Conservation (phyloP, 23 red algal genomes). For the Gracilaria caudata region DNA sequence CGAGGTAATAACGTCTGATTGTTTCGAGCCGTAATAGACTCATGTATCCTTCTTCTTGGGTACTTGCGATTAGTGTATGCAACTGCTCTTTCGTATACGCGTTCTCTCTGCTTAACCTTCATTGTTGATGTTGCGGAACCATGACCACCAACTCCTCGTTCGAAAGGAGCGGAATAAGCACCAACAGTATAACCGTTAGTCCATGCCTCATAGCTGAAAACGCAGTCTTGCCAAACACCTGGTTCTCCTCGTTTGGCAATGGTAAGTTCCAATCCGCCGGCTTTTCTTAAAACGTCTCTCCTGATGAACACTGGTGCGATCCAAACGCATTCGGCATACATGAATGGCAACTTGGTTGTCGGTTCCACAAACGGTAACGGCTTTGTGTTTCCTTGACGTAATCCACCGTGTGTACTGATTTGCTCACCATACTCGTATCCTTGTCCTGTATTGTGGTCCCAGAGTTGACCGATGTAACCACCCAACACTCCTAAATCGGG, state of each 20-base stretch:
- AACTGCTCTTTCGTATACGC: conserved; percentile 67
- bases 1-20: conserved; percentile 42
- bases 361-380: conserved; percentile 54
- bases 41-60: conserved; percentile 49
- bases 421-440: conserved; percentile 74
- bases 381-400: conserved; percentile 55
- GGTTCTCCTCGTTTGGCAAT: conserved; percentile 71
- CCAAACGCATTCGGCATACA: conserved; percentile 85
- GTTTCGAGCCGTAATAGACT: conserved; percentile 46
- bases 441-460: conserved; percentile 53
- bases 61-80: conserved; percentile 69
- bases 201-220: conserved; percentile 79
- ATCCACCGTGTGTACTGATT: conserved; percentile 60
- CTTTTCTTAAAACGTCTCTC: conserved; percentile 31
- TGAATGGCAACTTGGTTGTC: conserved; percentile 70
- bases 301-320: conserved; percentile 73
- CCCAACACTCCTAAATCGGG: conserved; percentile 70
- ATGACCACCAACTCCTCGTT: conserved; percentile 68
- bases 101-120: conserved; percentile 71
- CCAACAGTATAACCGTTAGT: conserved; percentile 64
- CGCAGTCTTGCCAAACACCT: conserved; percentile 82
- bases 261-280: conserved; percentile 63
- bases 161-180: conserved; percentile 55
- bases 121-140: conserved; percentile 48
- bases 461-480: conserved; percentile 78